A percentile compares a stretch with the other conserved stretches of the same genome.
These are phyloP conservation scores for Hypoxylon sp. DNA, from an alignment of 2,329 filamentous ascomycete species.

Conservation along the genomic window DNA sequence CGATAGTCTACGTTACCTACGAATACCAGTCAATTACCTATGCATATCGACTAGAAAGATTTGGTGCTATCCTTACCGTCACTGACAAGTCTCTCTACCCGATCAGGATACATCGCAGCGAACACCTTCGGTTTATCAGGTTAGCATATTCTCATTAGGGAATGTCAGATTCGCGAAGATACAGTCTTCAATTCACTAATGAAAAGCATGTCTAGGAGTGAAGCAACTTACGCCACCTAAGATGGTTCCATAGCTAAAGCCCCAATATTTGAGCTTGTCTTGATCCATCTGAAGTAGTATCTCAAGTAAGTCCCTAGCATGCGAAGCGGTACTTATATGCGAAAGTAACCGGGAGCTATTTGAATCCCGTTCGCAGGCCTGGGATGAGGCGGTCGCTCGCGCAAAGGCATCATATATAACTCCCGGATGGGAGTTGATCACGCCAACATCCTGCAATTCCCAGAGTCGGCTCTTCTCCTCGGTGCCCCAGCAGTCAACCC, in stretches of 20 bases:
- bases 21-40: slow-evolving; percentile 11
- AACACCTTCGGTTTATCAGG: slow-evolving; percentile 47
- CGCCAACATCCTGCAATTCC: slow-evolving; percentile 54
- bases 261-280: slow-evolving; percentile 60
- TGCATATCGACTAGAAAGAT: neutral
- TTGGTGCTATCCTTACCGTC: slow-evolving; percentile 52
- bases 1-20: slow-evolving; percentile 61
- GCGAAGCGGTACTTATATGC: slow-evolving; percentile 55
- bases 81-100: slow-evolving; percentile 59
- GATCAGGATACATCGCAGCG: slow-evolving; percentile 61
- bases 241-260: slow-evolving; percentile 63
- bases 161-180: neutral
- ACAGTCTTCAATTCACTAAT: too few relatives aligned
- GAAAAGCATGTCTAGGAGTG: neutral
- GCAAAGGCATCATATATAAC: slow-evolving; percentile 56
- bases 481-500: slow-evolving; percentile 60
- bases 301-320: slow-evolving; percentile 59
- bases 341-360: slow-evolving; percentile 49
- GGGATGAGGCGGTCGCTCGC: slow-evolving; percentile 53
- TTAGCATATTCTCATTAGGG: slow-evolving; percentile 1
- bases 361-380: slow-evolving; percentile 53
- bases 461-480: slow-evolving; percentile 54
- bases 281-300: slow-evolving; percentile 54
- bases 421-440: slow-evolving; percentile 57
- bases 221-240: slow-evolving; percentile 51